Evolutionary conservation across 2,329 filamentous ascomycete species (phyloP).

Genomic region (Fusarium sp.): DNA sequence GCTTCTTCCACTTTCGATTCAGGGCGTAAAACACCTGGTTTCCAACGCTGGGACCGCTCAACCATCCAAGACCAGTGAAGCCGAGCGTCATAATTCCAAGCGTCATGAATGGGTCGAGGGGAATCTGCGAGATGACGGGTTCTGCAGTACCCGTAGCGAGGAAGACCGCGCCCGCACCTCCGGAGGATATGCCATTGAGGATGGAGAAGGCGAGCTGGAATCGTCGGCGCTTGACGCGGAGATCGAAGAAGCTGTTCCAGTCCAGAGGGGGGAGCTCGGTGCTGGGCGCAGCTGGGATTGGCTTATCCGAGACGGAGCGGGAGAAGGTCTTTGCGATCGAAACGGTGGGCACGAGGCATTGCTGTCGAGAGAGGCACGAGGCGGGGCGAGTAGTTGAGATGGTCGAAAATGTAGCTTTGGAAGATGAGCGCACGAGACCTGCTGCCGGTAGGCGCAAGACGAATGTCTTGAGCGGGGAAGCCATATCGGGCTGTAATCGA

Average conservation of each 20-base stretch:
- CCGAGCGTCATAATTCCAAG: conserved; percentile 82
- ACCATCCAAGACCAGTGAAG: conserved; percentile 84
- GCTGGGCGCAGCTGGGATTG: conserved; percentile 23
- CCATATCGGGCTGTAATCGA: conserved; percentile 33
- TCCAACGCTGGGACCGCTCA: conserved; percentile 84
- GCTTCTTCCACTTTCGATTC: conserved; percentile 73
- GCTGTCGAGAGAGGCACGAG: conserved; percentile 38
- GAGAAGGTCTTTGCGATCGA: conserved; percentile 30
- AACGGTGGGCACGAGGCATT: conserved; percentile 27
- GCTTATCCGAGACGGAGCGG: conserved; percentile 33
- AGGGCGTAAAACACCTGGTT: conserved; percentile 80
- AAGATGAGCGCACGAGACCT: conserved; percentile 39
- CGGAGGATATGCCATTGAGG: conserved; percentile 68
- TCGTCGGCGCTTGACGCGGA: conserved; percentile 84
- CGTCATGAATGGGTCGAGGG: conserved; percentile 87
- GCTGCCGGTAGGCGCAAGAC: conserved; percentile 45
- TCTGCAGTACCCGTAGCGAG: conserved; percentile 79
- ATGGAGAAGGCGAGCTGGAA: conserved; percentile 84
- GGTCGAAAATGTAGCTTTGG: conserved; percentile 46
- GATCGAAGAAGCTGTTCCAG: conserved; percentile 93
- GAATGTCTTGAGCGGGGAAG: conserved; percentile 46
- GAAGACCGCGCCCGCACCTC: conserved; percentile 69
- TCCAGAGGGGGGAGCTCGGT: conserved; percentile 59
- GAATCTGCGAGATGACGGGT: conserved; percentile 73
- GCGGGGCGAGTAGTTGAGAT: conserved; percentile 24